Percentiles rank a stretch among this genome's conserved stretches.
Conservation (phyloP, 1,284 basidiomycete species). For the Polyporus tsugae region DNA sequence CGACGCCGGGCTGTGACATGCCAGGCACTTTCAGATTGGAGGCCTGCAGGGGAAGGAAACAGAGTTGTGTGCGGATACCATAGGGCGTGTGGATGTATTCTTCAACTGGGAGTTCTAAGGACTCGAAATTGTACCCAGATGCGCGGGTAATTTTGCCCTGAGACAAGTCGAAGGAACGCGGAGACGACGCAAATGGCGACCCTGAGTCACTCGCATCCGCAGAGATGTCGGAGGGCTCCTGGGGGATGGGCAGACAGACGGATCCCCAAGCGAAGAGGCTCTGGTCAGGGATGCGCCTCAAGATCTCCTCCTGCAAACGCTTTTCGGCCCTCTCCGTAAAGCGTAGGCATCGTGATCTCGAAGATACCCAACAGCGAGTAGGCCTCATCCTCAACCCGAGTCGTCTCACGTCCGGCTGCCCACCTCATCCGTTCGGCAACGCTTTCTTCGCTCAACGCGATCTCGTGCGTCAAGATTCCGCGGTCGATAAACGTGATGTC, state of each 20-base stretch:
- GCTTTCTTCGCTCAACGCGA: background rate
- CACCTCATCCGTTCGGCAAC: conserved; percentile 10
- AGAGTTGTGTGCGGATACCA: background rate
- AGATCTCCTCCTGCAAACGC: conserved; percentile 9
- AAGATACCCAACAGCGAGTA: conserved; percentile 15
- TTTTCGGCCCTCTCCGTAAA: background rate
- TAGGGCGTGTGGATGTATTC: background rate
- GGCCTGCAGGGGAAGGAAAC: background rate
- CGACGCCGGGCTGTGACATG: background rate
- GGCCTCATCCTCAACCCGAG: conserved; percentile 13
- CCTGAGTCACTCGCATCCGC: too few species aligned
- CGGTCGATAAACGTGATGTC: background rate
- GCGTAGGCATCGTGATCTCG: conserved; percentile 8
- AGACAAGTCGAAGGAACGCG: background rate
- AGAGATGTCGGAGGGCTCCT: too few species aligned
- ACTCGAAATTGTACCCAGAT: background rate
- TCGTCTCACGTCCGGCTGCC: conserved; percentile 10
- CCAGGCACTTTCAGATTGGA: background rate
- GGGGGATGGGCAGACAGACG: too few species aligned
- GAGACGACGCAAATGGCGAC: background rate
- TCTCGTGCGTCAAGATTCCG: background rate
- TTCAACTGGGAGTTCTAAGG: background rate
- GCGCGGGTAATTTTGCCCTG: background rate
- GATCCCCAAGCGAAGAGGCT: conserved; percentile 5
- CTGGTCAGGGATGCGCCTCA: background rate